Evolutionary conservation across 148 eudicot species (phyloP).

Genomic region (Heliosperma pusillum): DNA sequence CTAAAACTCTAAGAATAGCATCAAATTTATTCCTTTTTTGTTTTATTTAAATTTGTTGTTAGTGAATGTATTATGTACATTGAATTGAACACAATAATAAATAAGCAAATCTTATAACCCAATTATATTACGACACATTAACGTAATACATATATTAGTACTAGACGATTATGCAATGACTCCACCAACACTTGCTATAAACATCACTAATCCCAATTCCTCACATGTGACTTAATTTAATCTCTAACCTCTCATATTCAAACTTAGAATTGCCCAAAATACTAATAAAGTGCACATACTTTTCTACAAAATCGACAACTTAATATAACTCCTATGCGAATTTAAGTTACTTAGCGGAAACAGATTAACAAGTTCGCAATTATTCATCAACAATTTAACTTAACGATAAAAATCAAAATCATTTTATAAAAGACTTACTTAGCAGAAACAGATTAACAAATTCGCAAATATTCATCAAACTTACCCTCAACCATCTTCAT

Average conservation of each 20-base stretch:
- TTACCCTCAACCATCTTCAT: constrained; percentile 96
- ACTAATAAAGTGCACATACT: background rate
- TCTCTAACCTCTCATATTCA: background rate
- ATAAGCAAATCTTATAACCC: background rate
- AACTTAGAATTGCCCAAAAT: background rate
- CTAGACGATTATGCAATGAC: too few species aligned
- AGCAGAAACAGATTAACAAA: too few species aligned
- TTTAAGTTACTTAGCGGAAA: background rate
- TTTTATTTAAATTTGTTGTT: too few species aligned
- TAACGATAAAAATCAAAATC: too few species aligned
- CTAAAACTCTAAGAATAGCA: background rate
- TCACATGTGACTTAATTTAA: constrained; percentile 7
- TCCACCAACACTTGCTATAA: background rate
- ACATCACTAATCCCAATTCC: background rate
- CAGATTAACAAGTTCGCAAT: background rate
- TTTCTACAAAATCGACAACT: background rate
- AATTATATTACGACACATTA: background rate
- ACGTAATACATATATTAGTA: background rate
- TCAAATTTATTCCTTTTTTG: background rate
- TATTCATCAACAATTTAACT: too few species aligned
- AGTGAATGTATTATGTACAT: background rate
- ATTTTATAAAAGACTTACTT: background rate
- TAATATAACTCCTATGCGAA: too few species aligned
- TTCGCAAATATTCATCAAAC: constrained; percentile 13
- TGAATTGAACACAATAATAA: background rate